Base-by-base conservation (phyloP, 192 early-diverging fungal species). In the Rhizoclosmatium globosum region DNA sequence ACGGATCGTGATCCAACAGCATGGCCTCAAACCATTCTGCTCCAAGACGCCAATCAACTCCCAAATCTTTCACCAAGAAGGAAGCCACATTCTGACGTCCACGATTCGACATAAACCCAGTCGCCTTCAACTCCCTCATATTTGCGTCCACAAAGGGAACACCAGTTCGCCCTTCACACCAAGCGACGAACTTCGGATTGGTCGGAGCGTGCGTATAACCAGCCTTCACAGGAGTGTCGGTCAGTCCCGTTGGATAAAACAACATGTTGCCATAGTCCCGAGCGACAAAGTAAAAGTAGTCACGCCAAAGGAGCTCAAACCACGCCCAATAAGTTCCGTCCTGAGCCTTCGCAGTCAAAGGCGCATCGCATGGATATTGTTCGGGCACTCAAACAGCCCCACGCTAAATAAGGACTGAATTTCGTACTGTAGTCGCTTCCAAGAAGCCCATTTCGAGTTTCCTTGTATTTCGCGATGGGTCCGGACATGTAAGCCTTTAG, bases 241-340 rank as follows among this genome's bases (percentile, higher is more conserved):
- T 69, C 19, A 69, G 15, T 21, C 70, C 70, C 17, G 13, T 6
- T 15, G 23, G 53, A n/a, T 72, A 50, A 44, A 53, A 86, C 11
- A 86, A 23, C 47, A 68, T 42, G 4, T 47, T 69, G 7, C 83
- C 85, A 58, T 56, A 48, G 41, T 79, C 68, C 39, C 69, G 59
- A 9, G 57, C 61, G 23, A 85, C 41, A 50, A 80, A 83, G 3
- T 80, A 44, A 42, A 82, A 86, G 56, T 81, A 86, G 45, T 86
- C 85, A 38, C 85, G 62, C 85, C 85, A 86, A 2, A 86, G 68
- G 3, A 86, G 60, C 46, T 86, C 85, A 66, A 86, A 86, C 43
- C 13, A 60, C n/a, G 79, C 44, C 85, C 83, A 85, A 46, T 84
- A 81, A 2, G 78, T 62, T 23, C 76, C 64, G 13, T 85, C 81